Conservation (phyloP, 768 basidiomycete genomes). For the Rhodotorula babjevae region DNA sequence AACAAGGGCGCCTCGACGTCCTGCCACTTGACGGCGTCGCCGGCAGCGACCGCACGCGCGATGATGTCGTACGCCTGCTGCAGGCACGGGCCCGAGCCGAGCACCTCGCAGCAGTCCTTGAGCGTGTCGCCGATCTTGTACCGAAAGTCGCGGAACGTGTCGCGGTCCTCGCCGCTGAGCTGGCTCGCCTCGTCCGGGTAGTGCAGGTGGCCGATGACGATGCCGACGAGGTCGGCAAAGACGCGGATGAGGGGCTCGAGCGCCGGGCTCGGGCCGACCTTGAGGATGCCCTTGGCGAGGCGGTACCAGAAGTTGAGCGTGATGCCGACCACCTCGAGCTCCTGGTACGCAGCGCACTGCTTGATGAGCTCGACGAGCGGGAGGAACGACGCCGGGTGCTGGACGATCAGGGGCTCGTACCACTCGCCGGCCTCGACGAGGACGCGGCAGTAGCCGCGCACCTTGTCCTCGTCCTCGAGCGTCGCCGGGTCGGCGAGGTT, state of each 20-base stretch:
- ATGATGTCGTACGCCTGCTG: conserved; percentile 75
- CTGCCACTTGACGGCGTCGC: conserved; percentile 66
- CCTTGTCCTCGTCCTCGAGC: conserved; percentile 76
- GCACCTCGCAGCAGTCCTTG: conserved; percentile 94
- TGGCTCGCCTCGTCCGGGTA: conserved; percentile 69
- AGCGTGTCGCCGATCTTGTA: conserved; percentile 99
- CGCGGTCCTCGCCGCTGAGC: conserved; percentile 75
- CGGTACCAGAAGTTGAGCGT: conserved; percentile 99
- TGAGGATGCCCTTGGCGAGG: conserved; percentile 81
- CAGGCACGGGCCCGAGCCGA: conserved; percentile 80
- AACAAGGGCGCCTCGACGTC: conserved; percentile 96
- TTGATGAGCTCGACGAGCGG: conserved; percentile 93
- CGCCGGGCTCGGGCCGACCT: conserved; percentile 45
- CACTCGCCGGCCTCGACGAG: conserved; percentile 98
- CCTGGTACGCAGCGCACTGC: conserved; percentile 82
- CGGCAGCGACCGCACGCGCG: conserved; percentile 60
- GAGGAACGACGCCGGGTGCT: conserved; percentile 86
- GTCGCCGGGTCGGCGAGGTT: conserved; percentile 55
- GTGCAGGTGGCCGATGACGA: conserved; percentile 83
- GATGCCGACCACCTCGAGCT: conserved; percentile 93
- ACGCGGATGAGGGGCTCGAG: conserved; percentile 70
- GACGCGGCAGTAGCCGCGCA: conserved; percentile 81
- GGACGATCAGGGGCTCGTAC: conserved; percentile 78
- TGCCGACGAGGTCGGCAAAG: conserved; percentile 73
- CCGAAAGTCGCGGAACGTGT: conserved; percentile 88